phyloP scores from a whole-genome alignment of 176 grass and related monocot genomes.

The Musa itinerans region DNA sequence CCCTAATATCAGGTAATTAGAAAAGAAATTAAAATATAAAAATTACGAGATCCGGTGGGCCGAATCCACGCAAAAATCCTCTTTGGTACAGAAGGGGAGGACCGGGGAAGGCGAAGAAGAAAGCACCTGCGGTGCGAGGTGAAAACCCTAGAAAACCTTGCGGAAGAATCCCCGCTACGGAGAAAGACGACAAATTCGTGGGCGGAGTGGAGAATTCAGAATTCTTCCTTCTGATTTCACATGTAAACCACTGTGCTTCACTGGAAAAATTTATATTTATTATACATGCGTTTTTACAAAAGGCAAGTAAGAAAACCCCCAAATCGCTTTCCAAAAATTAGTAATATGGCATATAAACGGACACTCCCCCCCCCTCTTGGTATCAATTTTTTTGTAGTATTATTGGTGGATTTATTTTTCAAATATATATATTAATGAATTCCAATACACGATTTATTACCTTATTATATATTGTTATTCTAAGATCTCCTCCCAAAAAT shows the following conservation, averaged over 20 bases:
- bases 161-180: neutral
- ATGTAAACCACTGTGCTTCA: neutral
- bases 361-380: neutral
- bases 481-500: too few species aligned
- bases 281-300: neutral
- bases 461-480: too few species aligned
- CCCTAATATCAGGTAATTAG: constrained; percentile 1
- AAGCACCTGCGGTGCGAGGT: neutral
- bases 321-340: neutral
- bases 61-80: neutral
- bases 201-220: neutral
- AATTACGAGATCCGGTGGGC: neutral
- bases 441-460: too few species aligned
- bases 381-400: too few species aligned
- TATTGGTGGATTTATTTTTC: too few species aligned
- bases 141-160: neutral
- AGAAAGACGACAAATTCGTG: neutral
- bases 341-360: neutral
- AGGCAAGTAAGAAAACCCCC: neutral
- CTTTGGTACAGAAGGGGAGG: neutral
- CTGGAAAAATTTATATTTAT: neutral
- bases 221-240: neutral
- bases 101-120: neutral
- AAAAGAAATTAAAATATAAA: neutral
- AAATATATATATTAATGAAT: too few species aligned